A percentile compares a stretch with the other conserved stretches of the same genome.
phyloP scores from a whole-genome alignment of 2,329 filamentous ascomycete genomes.

The Teratosphaeriaceae sp. region DNA sequence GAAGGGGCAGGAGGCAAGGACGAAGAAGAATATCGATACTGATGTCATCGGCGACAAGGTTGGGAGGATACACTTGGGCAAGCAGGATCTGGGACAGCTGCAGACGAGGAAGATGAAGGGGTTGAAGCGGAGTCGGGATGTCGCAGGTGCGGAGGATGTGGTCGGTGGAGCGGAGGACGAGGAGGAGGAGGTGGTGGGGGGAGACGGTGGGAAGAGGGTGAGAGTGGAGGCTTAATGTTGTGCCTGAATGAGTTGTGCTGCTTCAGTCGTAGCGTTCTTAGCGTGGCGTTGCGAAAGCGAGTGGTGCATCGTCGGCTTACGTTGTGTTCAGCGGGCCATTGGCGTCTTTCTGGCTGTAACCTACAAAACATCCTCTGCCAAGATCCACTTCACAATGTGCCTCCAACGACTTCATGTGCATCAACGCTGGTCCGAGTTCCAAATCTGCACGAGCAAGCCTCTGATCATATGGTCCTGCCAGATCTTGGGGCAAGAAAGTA shows the following conservation, averaged over 20 bases:
- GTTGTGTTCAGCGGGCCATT: too few relatives aligned
- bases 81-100: conserved; percentile 77
- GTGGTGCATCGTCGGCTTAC: too few relatives aligned
- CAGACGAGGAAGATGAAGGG: conserved; percentile 99
- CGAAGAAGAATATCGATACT: conserved; percentile 94
- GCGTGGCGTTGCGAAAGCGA: conserved; percentile 20
- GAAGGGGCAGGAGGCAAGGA: conserved; percentile 59
- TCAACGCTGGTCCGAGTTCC: too few relatives aligned
- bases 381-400: too few relatives aligned
- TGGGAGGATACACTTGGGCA: conserved; percentile 82
- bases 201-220: conserved; percentile 18
- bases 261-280: conserved; percentile 10
- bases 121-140: conserved; percentile 72
- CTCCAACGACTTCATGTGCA: too few relatives aligned
- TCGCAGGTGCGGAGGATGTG: conserved; percentile 45
- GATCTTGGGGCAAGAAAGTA: too few relatives aligned
- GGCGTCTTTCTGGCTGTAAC: too few relatives aligned
- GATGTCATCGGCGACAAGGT: conserved; percentile 95
- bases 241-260: neutral
- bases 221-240: conserved; percentile 18
- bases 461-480: too few relatives aligned
- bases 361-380: too few relatives aligned
- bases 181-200: conserved; percentile 12
- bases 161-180: conserved; percentile 12
- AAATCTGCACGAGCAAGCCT: too few relatives aligned